phyloP scores from a whole-genome alignment of 371 early-diverging fungal genomes.

The Vittaforma corneae region DNA sequence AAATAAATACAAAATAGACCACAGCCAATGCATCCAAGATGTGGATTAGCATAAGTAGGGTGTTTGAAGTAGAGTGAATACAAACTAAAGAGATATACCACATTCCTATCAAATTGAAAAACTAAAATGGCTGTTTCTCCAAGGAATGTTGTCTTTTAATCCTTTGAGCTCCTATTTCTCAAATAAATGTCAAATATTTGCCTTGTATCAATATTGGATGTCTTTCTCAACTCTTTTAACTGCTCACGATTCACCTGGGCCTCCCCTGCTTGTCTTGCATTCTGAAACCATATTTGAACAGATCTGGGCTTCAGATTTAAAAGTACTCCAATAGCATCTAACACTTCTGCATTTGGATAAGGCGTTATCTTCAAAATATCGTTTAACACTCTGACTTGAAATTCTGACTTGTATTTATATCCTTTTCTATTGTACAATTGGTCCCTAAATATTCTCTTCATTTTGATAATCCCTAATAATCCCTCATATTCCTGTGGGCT shows the following conservation, averaged over 20 bases:
- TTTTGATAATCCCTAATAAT: neutral
- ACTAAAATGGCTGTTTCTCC: too few relatives aligned
- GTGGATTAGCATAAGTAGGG: too few relatives aligned
- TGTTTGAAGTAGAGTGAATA: too few relatives aligned
- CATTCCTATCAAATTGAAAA: too few relatives aligned
- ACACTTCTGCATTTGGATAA: slow-evolving; percentile 31
- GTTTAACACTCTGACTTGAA: slow-evolving; percentile 38
- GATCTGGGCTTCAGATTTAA: slow-evolving; percentile 40
- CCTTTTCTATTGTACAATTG: neutral
- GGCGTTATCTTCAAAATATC: slow-evolving; percentile 33
- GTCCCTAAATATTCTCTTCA: neutral
- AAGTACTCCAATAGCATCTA: slow-evolving; percentile 36
- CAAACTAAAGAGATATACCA: too few relatives aligned
- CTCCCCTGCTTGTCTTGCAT: slow-evolving; percentile 33
- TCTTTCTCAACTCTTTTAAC: neutral
- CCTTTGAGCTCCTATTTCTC: too few relatives aligned
- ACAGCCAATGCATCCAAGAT: too few relatives aligned
- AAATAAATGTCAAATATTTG: neutral
- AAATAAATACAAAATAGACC: too few relatives aligned
- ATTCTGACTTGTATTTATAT: slow-evolving; percentile 20
- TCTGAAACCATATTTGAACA: slow-evolving; percentile 52
- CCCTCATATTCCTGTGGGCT: neutral
- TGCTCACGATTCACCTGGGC: neutral
- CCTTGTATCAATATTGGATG: neutral
- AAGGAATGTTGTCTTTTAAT: too few relatives aligned